phyloP scores from a whole-genome alignment of 768 basidiomycete genomes.

The Clathrus columnatus region DNA sequence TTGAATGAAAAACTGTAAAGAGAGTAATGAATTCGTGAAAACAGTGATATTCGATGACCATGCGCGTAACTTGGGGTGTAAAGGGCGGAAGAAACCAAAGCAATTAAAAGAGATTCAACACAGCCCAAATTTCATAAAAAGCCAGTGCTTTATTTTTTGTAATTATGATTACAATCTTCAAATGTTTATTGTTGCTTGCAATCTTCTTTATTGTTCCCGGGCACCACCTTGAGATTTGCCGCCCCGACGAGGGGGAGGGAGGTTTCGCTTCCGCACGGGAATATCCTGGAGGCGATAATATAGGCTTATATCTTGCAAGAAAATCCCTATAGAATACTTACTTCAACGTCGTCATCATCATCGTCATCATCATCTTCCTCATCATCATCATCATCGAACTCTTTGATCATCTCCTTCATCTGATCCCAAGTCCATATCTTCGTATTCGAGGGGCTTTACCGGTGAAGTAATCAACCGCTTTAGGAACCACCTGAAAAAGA shows the following conservation, averaged over 20 bases:
- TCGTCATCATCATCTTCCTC: slow-evolving; percentile 41
- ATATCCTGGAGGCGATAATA: slow-evolving; percentile 30
- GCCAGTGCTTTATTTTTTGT: background rate
- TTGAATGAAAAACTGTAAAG: background rate
- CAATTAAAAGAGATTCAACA: background rate
- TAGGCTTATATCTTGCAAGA: background rate
- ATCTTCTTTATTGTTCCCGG: slow-evolving; percentile 66
- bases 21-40: background rate
- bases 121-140: background rate
- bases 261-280: slow-evolving; percentile 45
- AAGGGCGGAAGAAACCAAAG: background rate
- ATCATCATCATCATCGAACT: slow-evolving; percentile 16
- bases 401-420: slow-evolving; percentile 27
- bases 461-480: slow-evolving; percentile 95
- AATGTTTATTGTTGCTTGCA: slow-evolving; percentile 78
- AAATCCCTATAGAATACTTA: too few relatives aligned
- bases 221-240: slow-evolving; percentile 26
- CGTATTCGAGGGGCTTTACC: slow-evolving; percentile 90
- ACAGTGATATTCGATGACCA: background rate
- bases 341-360: slow-evolving; percentile 50
- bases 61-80: background rate
- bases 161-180: background rate
- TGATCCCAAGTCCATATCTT: slow-evolving; percentile 30
- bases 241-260: slow-evolving; percentile 47
- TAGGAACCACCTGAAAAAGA: slow-evolving; percentile 70